A percentile compares a stretch with the other conserved stretches of the same genome.
These are phyloP conservation scores for Colletotrichum incanum DNA, from an alignment of 2,329 filamentous ascomycete species.

Conservation along the genomic window DNA sequence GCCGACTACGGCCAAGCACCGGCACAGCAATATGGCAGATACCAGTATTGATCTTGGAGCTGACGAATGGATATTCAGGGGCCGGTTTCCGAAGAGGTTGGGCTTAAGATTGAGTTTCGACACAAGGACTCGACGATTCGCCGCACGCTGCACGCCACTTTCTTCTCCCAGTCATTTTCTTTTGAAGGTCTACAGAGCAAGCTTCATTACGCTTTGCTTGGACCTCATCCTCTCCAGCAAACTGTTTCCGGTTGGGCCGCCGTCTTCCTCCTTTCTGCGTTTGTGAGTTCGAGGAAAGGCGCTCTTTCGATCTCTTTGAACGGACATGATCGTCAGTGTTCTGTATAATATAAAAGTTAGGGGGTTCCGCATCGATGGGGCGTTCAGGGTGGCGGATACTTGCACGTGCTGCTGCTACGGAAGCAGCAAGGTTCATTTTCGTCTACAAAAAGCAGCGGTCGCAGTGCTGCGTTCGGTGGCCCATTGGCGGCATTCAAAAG, in stretches of 20 bases:
- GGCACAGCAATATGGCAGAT: slow-evolving; percentile 55
- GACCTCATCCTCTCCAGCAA: not conserved
- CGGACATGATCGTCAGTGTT: slow-evolving; percentile 8
- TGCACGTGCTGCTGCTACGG: not conserved
- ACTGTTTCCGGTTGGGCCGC: not conserved
- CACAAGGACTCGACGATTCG: not conserved
- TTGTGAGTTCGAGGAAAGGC: not conserved
- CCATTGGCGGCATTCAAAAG: not conserved
- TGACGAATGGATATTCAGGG: slow-evolving; percentile 31
- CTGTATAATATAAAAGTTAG: slow-evolving; percentile 38
- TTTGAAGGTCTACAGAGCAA: not conserved
- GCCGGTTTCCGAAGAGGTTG: slow-evolving; percentile 37
- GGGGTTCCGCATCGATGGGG: slow-evolving; percentile 33
- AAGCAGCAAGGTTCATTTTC: slow-evolving; percentile 5
- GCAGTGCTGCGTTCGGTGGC: slow-evolving; percentile 1
- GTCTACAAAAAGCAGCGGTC: not conserved
- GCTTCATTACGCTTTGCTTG: not conserved
- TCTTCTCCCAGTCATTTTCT: not conserved
- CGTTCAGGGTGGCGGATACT: slow-evolving; percentile 31
- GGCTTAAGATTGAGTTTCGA: slow-evolving; percentile 11
- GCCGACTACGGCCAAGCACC: slow-evolving; percentile 52
- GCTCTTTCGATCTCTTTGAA: not conserved
- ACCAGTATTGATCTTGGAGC: slow-evolving; percentile 50
- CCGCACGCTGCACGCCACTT: not conserved
- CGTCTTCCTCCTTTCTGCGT: not conserved